A percentile compares a stretch with the other conserved stretches of the same genome.
These are phyloP conservation scores for Lathyrus sativus DNA, from an alignment of 306 rosid species.

Conservation along the genomic window DNA sequence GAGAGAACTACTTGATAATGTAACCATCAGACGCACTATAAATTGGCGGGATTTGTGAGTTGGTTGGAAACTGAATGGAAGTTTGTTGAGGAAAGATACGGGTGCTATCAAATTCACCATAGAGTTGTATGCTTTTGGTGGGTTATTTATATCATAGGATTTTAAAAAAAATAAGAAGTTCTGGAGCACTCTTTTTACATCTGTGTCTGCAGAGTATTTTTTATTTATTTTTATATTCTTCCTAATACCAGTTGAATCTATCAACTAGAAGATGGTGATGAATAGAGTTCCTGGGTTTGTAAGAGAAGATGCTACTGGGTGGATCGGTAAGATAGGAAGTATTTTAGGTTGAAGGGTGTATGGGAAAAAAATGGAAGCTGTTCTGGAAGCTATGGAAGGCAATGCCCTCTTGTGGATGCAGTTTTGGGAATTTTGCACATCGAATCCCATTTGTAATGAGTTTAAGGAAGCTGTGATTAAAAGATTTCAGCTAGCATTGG, in stretches of 20 bases:
- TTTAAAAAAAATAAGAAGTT: background rate
- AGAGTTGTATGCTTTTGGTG: background rate
- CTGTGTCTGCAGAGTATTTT: background rate
- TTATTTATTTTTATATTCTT: background rate
- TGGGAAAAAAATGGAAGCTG: background rate
- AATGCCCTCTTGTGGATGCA: background rate
- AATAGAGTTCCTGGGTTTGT: background rate
- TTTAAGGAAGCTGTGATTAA: background rate
- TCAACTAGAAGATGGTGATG: background rate
- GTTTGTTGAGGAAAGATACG: background rate
- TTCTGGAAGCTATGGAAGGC: background rate
- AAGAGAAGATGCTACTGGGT: background rate
- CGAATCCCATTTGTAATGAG: background rate
- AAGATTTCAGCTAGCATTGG: background rate
- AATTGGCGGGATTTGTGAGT: background rate
- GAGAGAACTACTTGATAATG: background rate
- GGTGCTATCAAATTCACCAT: background rate
- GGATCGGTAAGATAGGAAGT: background rate
- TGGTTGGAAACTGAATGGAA: background rate
- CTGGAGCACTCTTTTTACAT: background rate
- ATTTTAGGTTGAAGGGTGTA: background rate
- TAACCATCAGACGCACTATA: background rate
- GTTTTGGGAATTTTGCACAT: background rate
- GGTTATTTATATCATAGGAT: background rate
- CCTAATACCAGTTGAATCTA: background rate